Base-by-base conservation (phyloP, 768 basidiomycete species). In the Leccinum arenicola region DNA sequence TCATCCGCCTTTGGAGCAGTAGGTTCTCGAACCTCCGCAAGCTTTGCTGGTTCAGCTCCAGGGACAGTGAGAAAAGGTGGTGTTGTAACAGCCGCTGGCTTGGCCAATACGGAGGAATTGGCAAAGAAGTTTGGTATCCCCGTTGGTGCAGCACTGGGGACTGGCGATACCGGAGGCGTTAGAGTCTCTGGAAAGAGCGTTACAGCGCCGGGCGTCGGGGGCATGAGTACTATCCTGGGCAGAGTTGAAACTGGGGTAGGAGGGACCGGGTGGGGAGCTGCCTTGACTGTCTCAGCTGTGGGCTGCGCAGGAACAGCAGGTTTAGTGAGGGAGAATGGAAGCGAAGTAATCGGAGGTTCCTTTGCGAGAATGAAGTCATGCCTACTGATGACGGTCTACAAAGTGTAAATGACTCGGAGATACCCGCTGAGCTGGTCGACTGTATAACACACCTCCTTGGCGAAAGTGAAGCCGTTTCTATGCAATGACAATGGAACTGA, bases 101-200 rank as follows among this genome's bases (percentile, higher is more conserved):
- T 82, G 14, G 77, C 67, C 58, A 83, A 72, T 21, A 77, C 60
- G 21, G 81, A 73, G 1, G 86, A 84, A 49, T 64, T 79, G 27
- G 82, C 77, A 58, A 90, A 90, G 70, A 90, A 88, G 69, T 88
- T 82, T 8, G 87, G 87, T 36, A 87, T 68, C 5, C 75, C 69
- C 15, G 54, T 54, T 6, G 58, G 21, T 47, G 58, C 17, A 27
- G 36, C 27, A 50, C 56, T 17, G 19, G 48, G 10, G 29, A 54
- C 53, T 17, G 66, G 43, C 27, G 61, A 52, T 21, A 56, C 33
- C 35, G 36, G 52, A 36, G 38, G 11, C 12, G 54, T 10, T 14
- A 59, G 35, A 36, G 49, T 36, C 25, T 55, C 59, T 31, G 75
- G 14, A 14, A 59, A 47, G 50, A 60, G 33, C 36, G 64, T 73